Evolutionary conservation across 371 early-diverging fungal genomes (phyloP).

Genomic region (Mortierella sp.): DNA sequence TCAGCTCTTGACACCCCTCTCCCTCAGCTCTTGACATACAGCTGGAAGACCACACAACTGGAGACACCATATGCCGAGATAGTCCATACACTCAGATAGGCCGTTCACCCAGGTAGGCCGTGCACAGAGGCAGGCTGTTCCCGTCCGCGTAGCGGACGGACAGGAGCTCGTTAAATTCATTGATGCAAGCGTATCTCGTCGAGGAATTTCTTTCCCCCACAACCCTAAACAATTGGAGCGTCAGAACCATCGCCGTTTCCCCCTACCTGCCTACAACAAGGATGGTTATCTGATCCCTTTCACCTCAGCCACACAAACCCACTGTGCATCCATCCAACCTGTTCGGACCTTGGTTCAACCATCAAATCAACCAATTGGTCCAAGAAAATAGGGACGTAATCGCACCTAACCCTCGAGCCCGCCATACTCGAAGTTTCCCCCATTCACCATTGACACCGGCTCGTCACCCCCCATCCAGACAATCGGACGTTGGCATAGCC

Average conservation of each 20-base stretch:
- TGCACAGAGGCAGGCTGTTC: too few species aligned
- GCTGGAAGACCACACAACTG: too few species aligned
- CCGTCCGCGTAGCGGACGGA: too few species aligned
- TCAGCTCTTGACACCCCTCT: too few species aligned
- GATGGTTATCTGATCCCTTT: not conserved
- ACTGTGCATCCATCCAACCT: not conserved
- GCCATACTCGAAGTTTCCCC: not conserved
- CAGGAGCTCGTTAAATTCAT: constrained; percentile 6
- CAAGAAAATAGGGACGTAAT: constrained; percentile 9
- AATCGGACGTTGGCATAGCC: constrained; percentile 4
- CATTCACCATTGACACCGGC: constrained; percentile 16
- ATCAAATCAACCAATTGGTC: constrained; percentile 7
- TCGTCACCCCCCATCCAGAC: constrained; percentile 3
- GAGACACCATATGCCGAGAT: too few species aligned
- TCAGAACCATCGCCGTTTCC: not conserved
- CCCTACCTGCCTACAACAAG: not conserved
- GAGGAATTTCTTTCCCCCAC: not conserved
- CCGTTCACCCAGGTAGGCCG: too few species aligned
- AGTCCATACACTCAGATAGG: too few species aligned
- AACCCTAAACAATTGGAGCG: not conserved
- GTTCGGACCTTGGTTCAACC: constrained; percentile 1
- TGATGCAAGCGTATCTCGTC: not conserved
- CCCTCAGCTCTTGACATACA: too few species aligned
- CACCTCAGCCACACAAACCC: not conserved
- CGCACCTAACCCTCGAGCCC: constrained; percentile 11